Conservation (phyloP, 352 stramenopile genomes). For the Phytophthora pluvialis region DNA sequence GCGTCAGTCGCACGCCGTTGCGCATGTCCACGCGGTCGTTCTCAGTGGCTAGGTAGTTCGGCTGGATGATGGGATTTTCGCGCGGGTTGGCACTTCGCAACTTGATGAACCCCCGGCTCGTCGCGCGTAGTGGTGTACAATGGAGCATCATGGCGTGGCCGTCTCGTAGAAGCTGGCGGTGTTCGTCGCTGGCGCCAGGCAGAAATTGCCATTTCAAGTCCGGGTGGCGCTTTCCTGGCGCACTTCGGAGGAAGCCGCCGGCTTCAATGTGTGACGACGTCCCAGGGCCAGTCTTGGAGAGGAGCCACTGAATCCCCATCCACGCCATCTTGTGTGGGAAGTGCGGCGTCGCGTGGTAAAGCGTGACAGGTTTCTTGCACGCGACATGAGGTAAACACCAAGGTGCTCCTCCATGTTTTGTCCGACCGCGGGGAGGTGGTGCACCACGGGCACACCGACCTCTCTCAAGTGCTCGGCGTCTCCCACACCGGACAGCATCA, state of each 20-base stretch:
- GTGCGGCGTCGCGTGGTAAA: conserved; percentile 78
- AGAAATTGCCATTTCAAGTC: conserved; percentile 90
- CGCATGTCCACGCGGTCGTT: conserved; percentile 77
- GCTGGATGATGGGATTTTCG: conserved; percentile 74
- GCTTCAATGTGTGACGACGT: conserved; percentile 81
- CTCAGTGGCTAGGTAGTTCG: conserved; percentile 82
- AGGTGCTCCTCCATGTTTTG: conserved; percentile 89
- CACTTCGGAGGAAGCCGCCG: conserved; percentile 65
- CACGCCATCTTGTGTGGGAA: conserved; percentile 77
- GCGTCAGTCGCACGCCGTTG: conserved; percentile 68
- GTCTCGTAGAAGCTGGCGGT: conserved; percentile 28
- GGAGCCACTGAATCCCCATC: conserved; percentile 81
- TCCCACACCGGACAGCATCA: conserved; percentile 85
- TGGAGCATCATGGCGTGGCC: conserved; percentile 83
- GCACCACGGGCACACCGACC: conserved; percentile 66
- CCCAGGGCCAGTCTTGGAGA: conserved; percentile 56
- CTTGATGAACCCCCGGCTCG: conserved; percentile 78
- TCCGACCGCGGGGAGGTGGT: conserved; percentile 75
- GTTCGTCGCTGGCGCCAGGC: conserved; percentile 52
- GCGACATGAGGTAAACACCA: conserved; percentile 87
- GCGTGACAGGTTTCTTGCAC: conserved; percentile 83
- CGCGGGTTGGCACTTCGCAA: conserved; percentile 70
- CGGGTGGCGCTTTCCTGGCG: conserved; percentile 66
- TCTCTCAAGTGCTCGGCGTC: conserved; percentile 67
- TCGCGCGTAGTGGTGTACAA: conserved; percentile 84